Conservation (phyloP, 2,329 filamentous ascomycete genomes). For the Bretziella fagacearum region DNA sequence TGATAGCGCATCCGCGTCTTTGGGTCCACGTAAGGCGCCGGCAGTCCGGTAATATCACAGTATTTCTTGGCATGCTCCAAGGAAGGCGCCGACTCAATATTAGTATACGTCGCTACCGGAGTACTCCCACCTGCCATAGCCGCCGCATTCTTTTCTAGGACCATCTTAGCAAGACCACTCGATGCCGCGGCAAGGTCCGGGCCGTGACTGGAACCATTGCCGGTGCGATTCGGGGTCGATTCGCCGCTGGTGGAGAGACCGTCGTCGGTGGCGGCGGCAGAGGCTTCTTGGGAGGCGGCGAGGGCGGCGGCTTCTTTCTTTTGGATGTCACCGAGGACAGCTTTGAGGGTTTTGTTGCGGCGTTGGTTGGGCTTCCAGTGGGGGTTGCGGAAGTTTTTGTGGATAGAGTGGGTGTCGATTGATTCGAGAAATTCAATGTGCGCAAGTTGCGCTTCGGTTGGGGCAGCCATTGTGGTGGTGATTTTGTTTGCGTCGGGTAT, state of each 20-base stretch:
- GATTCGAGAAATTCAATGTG: constrained; percentile 77
- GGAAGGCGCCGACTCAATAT: constrained; percentile 87
- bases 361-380: constrained; percentile 85
- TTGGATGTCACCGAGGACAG: constrained; percentile 77
- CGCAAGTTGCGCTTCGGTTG: constrained; percentile 56
- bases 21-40: constrained; percentile 83
- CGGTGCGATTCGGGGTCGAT: constrained; percentile 36
- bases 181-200: constrained; percentile 74
- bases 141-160: constrained; percentile 57
- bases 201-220: constrained; percentile 22
- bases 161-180: constrained; percentile 69
- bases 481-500: constrained; percentile 10
- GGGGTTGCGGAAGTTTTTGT: constrained; percentile 79
- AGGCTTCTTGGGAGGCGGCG: constrained; percentile 58
- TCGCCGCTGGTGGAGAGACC: constrained; percentile 40
- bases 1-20: constrained; percentile 90
- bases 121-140: neutral
- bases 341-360: constrained; percentile 97
- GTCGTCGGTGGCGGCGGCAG: constrained; percentile 52
- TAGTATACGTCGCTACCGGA: constrained; percentile 57
- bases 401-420: constrained; percentile 75
- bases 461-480: constrained; percentile 44
- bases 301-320: constrained; percentile 79
- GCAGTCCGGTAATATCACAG: constrained; percentile 86
- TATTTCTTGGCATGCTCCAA: constrained; percentile 74